Percentiles rank a stretch among this genome's conserved stretches.
Evolutionary conservation across 306 rosid species (phyloP).

Genomic region (Inga oerstediana): DNA sequence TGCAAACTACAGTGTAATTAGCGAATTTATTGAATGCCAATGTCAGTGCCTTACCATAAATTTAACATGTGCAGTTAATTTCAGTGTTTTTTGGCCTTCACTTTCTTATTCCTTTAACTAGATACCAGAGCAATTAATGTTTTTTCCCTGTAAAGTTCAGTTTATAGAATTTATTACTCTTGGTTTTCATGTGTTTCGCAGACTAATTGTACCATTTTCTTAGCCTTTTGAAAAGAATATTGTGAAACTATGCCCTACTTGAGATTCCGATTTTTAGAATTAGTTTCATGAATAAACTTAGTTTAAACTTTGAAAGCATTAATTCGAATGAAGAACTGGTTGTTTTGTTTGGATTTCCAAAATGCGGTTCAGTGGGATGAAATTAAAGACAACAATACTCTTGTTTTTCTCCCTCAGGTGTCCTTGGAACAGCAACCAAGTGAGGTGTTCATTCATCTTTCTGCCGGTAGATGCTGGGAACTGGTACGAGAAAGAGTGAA

Average conservation of each 20-base stretch:
- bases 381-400: slow-evolving; percentile 21
- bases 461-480: slow-evolving; percentile 89
- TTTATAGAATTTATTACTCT: slow-evolving; percentile 18
- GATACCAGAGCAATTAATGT: not conserved
- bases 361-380: slow-evolving; percentile 19
- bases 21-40: slow-evolving; percentile 10
- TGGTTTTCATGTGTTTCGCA: not conserved
- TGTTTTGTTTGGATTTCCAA: not conserved
- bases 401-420: slow-evolving; percentile 52
- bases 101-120: not conserved
- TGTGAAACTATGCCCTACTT: not conserved
- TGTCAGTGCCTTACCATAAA: not conserved
- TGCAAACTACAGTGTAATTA: slow-evolving; percentile 10
- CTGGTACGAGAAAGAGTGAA: slow-evolving; percentile 92
- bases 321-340: slow-evolving; percentile 23
- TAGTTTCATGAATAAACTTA: not conserved
- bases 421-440: slow-evolving; percentile 72
- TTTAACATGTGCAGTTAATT: not conserved
- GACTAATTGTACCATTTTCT: not conserved
- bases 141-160: not conserved
- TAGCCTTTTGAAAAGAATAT: not conserved
- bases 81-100: not conserved
- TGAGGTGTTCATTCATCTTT: slow-evolving; percentile 83
- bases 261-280: not conserved
- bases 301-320: slow-evolving; percentile 24